Percentiles rank a stretch among this genome's conserved stretches.
Conservation (phyloP, 352 stramenopile genomes). For the Phytopythium chamaehyphon region DNA sequence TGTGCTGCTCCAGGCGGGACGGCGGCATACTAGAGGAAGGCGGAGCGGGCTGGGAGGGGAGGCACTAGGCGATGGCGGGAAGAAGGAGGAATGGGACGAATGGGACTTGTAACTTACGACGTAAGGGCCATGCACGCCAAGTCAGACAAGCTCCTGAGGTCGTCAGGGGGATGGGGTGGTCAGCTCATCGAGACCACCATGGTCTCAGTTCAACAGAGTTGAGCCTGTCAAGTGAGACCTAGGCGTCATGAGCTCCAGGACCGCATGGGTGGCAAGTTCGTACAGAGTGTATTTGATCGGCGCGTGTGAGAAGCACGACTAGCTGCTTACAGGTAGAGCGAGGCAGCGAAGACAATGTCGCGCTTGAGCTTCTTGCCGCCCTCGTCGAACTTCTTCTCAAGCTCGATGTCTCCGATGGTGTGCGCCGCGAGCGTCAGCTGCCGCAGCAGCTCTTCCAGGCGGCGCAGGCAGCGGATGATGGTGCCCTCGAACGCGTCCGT, state of each 20-base stretch:
- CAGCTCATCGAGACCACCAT: slow-evolving; percentile 7
- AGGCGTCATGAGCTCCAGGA: no score
- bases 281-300: background rate
- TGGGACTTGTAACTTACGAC: no score
- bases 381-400: slow-evolving; percentile 98
- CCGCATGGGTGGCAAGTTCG: background rate
- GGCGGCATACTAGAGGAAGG: slow-evolving; percentile 18
- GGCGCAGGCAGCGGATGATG: slow-evolving; percentile 96
- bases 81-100: background rate
- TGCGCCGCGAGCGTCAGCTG: slow-evolving; percentile 95
- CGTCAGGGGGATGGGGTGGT: slow-evolving; percentile 11
- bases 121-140: background rate
- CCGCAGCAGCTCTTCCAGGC: slow-evolving; percentile 97
- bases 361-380: slow-evolving; percentile 96
- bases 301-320: no score
- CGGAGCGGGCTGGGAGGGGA: no score
- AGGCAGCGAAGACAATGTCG: slow-evolving; percentile 99
- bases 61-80: no score
- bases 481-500: slow-evolving; percentile 98
- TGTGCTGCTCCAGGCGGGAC: slow-evolving; percentile 36
- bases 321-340: slow-evolving; percentile 92
- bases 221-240: background rate
- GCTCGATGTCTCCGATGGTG: slow-evolving; percentile 96
- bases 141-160: background rate
- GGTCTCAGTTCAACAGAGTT: background rate